Conservation (phyloP, 305 asterid species). For the Fraxinus dipetala region DNA sequence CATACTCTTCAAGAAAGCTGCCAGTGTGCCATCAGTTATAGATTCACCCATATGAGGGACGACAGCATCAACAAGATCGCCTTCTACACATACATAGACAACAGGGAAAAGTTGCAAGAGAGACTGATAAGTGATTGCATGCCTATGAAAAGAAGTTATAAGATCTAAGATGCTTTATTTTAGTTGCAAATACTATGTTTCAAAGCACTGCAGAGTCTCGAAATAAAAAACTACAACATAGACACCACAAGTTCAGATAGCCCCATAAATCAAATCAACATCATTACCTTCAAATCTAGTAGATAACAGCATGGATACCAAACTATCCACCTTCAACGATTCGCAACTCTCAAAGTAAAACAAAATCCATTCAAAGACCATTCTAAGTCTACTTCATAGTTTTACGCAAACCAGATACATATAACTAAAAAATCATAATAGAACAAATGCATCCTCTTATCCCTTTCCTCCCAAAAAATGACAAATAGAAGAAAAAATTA, state of each 20-base stretch:
- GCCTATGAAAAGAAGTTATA: neutral
- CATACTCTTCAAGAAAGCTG: conserved; percentile 90
- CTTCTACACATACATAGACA: conserved; percentile 49
- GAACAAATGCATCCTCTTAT: neutral
- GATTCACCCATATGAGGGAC: conserved; percentile 99
- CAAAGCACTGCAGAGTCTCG: too few species aligned
- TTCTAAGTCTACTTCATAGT: neutral
- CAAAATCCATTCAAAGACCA: neutral
- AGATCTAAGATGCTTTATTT: neutral
- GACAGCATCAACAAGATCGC: conserved; percentile 81
- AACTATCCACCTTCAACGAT: neutral
- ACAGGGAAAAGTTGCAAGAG: conserved; percentile 17
- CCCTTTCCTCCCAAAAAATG: neutral
- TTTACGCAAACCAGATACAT: neutral
- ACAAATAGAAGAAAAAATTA: neutral
- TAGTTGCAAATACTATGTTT: neutral
- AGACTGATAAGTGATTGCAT: neutral
- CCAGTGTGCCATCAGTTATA: conserved; percentile 88
- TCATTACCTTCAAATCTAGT: neutral
- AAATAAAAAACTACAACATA: too few species aligned
- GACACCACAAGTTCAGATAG: neutral
- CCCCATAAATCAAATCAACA: neutral
- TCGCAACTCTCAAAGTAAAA: neutral
- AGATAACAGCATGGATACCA: neutral
- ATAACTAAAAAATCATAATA: neutral